Evolutionary conservation across 768 basidiomycete species (phyloP), one percentile per base, ranked within the genome.

Genomic region (Lentinula aciculospora): DNA sequence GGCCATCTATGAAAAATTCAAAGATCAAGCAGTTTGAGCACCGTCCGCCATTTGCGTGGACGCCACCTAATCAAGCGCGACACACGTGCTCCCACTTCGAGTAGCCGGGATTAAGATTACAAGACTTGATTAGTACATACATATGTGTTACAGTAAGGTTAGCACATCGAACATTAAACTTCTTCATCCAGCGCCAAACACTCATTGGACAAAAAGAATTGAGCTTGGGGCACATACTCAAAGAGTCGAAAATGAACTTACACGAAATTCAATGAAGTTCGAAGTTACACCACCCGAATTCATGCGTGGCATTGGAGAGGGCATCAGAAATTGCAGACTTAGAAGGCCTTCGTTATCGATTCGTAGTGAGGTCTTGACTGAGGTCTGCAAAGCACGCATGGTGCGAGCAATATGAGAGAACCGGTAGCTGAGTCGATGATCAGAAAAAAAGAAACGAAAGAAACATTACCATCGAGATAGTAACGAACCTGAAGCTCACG

Each of bases 321-420:
- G 87, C 79, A 97, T 94, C 62, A 97, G 77, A 69, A 97, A 91
- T 65, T 98, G 96, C 59, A 98, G 71, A 64, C 91, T 92, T 36
- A 98, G 74, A 44, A 94, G 71, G 0, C 96, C 96, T 53, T 84
- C 81, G 21, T 80, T 77, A 63, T 95, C 91, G 21, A 97, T 93
- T 32, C 94, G 81, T 44, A 98, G 70, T 0, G 93, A 95, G 2
- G 94, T 91, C 67, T 97, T 97, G 23, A 85, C 84, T 0, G 93
- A 94, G 56, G 78, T 85, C 58, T 90, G 85, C 53, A 98, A 71
- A 7, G 95, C 94, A 2, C 86, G 80, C 44, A 85, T 68, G 1
- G 89, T 82, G 44, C 84, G 80, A 12, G 81, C 69, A 53, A 98
- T 85, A 64, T 93, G 90, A n/a, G 76, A 71, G 59, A 91, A 88